A percentile compares a stretch with the other conserved stretches of the same genome.
phyloP scores from a whole-genome alignment of 768 basidiomycete genomes.

The Hygrophorus russula region DNA sequence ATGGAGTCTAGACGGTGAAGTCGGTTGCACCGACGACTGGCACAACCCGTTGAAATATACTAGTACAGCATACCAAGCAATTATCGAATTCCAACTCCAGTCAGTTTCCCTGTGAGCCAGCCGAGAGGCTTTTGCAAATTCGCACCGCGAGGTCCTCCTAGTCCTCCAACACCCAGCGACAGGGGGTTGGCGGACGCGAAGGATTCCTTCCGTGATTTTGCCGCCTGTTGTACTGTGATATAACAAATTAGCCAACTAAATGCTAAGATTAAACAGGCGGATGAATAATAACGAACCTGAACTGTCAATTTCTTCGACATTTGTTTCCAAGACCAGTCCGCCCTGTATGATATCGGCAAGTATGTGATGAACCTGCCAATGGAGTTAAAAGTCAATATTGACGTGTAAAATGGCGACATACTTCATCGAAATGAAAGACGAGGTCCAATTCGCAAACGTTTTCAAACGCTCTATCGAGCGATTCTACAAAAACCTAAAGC shows the following conservation, averaged over 20 bases:
- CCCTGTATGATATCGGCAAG: conserved; percentile 95
- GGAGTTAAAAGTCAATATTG: background rate
- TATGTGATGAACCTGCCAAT: conserved; percentile 77
- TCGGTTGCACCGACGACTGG: background rate
- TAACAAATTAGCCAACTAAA: conserved; percentile 2
- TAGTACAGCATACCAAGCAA: too few relatives aligned
- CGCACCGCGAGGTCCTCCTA: conserved; percentile 47
- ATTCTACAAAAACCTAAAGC: conserved; percentile 91
- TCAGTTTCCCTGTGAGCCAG: conserved; percentile 69
- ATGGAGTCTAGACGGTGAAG: background rate
- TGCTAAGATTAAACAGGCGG: conserved; percentile 1
- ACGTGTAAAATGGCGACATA: conserved; percentile 20
- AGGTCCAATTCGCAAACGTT: conserved; percentile 98
- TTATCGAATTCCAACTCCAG: conserved; percentile 29
- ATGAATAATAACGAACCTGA: conserved; percentile 37
- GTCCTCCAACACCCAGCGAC: conserved; percentile 49
- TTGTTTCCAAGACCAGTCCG: conserved; percentile 92
- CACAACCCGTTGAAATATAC: background rate
- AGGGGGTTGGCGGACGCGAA: conserved; percentile 77
- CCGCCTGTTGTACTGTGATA: conserved; percentile 51
- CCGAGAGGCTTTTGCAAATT: conserved; percentile 62
- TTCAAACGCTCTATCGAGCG: conserved; percentile 90
- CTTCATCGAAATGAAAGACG: conserved; percentile 98
- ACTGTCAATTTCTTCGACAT: conserved; percentile 72
- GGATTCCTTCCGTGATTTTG: conserved; percentile 66